A percentile compares a stretch with the other conserved stretches of the same genome.
phyloP scores from a whole-genome alignment of 768 basidiomycete genomes.

The Serendipita indica region DNA sequence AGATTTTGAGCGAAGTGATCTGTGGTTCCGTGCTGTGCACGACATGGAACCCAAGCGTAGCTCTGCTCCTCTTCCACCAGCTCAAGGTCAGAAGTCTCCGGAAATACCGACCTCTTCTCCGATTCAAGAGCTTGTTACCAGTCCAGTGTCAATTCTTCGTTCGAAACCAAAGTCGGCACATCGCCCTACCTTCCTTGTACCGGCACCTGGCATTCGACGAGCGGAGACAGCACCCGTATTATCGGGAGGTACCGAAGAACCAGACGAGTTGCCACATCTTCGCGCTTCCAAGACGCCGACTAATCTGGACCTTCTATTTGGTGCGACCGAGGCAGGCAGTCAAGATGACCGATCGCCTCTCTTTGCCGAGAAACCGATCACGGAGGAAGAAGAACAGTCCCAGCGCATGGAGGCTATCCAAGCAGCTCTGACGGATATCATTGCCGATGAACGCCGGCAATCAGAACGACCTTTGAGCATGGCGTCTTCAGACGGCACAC shows the following conservation, averaged over 20 bases:
- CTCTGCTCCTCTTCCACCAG: neutral
- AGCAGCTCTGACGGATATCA: conserved; percentile 90
- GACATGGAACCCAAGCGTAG: conserved; percentile 28
- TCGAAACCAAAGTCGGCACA: conserved; percentile 3
- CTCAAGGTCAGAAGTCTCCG: neutral
- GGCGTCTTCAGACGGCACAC: neutral
- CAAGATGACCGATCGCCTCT: conserved; percentile 24
- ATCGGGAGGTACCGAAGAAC: conserved; percentile 5
- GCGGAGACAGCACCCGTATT: conserved; percentile 7
- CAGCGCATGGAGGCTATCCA: conserved; percentile 92
- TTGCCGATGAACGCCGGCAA: conserved; percentile 53
- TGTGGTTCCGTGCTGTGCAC: conserved; percentile 81
- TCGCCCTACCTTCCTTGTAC: conserved; percentile 13
- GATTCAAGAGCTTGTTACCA: neutral
- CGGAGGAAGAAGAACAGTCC: conserved; percentile 48
- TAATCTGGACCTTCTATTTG: conserved; percentile 11
- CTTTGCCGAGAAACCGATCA: conserved; percentile 18
- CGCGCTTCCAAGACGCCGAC: conserved; percentile 55
- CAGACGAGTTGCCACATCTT: conserved; percentile 34
- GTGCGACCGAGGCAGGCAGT: neutral
- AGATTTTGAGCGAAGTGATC: conserved; percentile 71
- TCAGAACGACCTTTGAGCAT: conserved; percentile 15
- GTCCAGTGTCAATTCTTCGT: neutral
- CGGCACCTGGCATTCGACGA: conserved; percentile 8
- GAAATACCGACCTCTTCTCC: neutral